Percentiles rank a stretch among this genome's conserved stretches.
Conservation (phyloP, 345 rosid genomes). For the Arabis alpina region DNA sequence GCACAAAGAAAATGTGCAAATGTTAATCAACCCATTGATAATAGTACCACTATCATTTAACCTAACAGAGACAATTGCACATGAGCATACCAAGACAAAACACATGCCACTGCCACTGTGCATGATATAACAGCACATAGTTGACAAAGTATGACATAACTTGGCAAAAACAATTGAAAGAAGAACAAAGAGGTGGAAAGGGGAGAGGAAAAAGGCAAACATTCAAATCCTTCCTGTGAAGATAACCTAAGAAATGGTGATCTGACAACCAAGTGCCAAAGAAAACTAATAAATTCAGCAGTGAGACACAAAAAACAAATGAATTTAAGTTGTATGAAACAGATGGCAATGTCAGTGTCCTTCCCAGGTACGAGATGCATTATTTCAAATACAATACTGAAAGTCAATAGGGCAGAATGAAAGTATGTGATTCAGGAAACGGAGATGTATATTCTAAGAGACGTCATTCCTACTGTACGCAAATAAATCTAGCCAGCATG, state of each 20-base stretch:
- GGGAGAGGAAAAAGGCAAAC: constrained; percentile 13
- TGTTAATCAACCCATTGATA: constrained; percentile 1
- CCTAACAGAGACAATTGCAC: neutral
- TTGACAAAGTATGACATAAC: constrained; percentile 9
- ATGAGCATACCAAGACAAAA: constrained; percentile 20
- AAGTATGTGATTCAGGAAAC: constrained; percentile 6
- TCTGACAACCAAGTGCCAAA: constrained; percentile 17
- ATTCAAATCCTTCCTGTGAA: neutral
- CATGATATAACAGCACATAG: constrained; percentile 7
- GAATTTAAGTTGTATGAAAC: neutral
- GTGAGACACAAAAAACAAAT: neutral
- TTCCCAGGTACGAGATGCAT: neutral
- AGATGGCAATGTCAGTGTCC: constrained; percentile 12
- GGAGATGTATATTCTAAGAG: constrained; percentile 8
- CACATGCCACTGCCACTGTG: constrained; percentile 22
- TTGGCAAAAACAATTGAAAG: neutral
- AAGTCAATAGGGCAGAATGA: constrained; percentile 5
- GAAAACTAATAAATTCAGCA: constrained; percentile 10
- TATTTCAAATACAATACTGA: neutral
- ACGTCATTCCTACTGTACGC: constrained; percentile 9
- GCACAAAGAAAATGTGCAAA: constrained; percentile 14
- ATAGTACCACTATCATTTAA: constrained; percentile 16
- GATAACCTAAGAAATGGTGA: constrained; percentile 17
- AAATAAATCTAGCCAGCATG: constrained; percentile 15
- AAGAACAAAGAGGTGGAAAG: neutral